A percentile compares a stretch with the other conserved stretches of the same genome.
These are phyloP conservation scores for Penicillium crystallinum DNA, from an alignment of 495 filamentous ascomycete genomes.

Conservation along the genomic window DNA sequence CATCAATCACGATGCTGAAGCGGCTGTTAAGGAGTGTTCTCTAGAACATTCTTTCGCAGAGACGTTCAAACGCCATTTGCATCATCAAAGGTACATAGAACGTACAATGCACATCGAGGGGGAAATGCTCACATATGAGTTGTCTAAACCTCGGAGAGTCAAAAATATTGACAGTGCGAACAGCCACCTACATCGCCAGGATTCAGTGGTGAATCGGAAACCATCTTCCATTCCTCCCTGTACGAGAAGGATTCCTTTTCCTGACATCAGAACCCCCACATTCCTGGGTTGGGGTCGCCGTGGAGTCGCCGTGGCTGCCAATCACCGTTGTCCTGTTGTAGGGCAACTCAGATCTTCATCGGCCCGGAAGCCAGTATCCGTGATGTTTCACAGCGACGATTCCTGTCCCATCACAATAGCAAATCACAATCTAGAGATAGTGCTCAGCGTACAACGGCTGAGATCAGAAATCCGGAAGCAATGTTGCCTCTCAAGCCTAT, in stretches of 20 bases:
- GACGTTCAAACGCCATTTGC: background rate
- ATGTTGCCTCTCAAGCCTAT: conserved; percentile 4
- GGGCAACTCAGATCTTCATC: background rate
- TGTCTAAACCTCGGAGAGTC: background rate
- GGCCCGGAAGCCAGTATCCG: conserved; percentile 27
- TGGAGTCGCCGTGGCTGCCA: background rate
- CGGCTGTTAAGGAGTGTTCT: background rate
- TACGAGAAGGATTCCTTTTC: background rate
- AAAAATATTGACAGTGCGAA: background rate
- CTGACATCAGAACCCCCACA: conserved; percentile 22
- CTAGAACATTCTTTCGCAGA: background rate
- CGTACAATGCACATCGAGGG: no score
- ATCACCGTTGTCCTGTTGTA: background rate
- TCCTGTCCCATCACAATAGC: conserved; percentile 8
- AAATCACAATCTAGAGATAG: conserved; percentile 14
- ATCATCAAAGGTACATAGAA: background rate
- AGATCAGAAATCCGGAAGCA: conserved; percentile 24
- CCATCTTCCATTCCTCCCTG: conserved; percentile 23
- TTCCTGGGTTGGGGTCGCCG: background rate
- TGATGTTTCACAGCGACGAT: conserved; percentile 15
- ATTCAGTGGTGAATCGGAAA: conserved; percentile 21
- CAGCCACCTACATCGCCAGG: background rate
- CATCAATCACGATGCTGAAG: conserved; percentile 22
- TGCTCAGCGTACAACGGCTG: background rate
- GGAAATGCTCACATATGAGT: background rate